phyloP scores from a whole-genome alignment of 768 basidiomycete species.

The Amanita thiersii region DNA sequence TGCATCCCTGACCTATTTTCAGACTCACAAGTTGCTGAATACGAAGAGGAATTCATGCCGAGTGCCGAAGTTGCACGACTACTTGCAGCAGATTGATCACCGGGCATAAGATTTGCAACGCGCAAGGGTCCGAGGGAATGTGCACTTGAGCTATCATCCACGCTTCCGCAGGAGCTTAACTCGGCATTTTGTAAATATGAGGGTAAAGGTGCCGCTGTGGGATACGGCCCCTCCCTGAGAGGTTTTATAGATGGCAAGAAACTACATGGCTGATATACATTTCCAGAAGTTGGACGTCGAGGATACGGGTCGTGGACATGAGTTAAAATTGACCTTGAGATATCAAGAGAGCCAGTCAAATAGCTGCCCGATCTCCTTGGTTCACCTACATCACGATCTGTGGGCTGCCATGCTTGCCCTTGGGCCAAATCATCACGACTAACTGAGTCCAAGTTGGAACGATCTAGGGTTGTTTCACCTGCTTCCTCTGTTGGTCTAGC shows the following conservation, averaged over 20 bases:
- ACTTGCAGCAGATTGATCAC: slow-evolving; percentile 31
- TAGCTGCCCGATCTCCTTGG: slow-evolving; percentile 25
- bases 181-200: slow-evolving; percentile 20
- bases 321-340: neutral
- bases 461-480: slow-evolving; percentile 15
- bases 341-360: slow-evolving; percentile 11
- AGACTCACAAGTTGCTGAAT: slow-evolving; percentile 4
- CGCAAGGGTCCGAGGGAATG: slow-evolving; percentile 35
- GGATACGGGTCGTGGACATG: neutral
- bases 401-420: slow-evolving; percentile 25
- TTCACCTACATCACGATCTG: slow-evolving; percentile 35
- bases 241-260: slow-evolving; percentile 13
- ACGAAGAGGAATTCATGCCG: slow-evolving; percentile 10
- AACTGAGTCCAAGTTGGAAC: slow-evolving; percentile 15
- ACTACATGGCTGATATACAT: slow-evolving; percentile 5
- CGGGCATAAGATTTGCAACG: slow-evolving; percentile 41
- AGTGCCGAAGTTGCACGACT: slow-evolving; percentile 20
- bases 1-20: neutral
- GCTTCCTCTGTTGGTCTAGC: slow-evolving; percentile 17
- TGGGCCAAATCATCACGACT: slow-evolving; percentile 17
- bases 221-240: slow-evolving; percentile 14
- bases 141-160: slow-evolving; percentile 20
- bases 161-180: slow-evolving; percentile 11
- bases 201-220: slow-evolving; percentile 18
- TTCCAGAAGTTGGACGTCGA: neutral